Percentiles rank a stretch among this genome's conserved stretches.
phyloP scores from a whole-genome alignment of 1,139 yeast species.

The Maudiozyma humilis region DNA sequence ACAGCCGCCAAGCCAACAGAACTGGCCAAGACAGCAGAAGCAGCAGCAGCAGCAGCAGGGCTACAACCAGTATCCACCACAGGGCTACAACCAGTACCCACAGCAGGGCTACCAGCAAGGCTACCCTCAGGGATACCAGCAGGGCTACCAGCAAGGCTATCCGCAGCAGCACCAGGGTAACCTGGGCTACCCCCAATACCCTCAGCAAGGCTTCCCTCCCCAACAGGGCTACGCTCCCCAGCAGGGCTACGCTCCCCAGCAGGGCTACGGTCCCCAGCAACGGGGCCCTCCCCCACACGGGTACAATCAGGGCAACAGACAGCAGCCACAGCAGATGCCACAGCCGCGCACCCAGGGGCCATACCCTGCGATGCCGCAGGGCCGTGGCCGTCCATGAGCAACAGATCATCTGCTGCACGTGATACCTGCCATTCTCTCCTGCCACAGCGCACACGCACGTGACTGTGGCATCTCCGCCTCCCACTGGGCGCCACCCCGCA shows the following conservation, averaged over 20 bases:
- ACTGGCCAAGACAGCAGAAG: neutral
- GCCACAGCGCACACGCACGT: neutral
- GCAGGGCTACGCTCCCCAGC: neutral
- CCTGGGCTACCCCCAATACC: neutral
- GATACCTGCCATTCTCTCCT: too few relatives aligned
- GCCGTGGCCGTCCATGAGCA: neutral
- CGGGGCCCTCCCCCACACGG: too few relatives aligned
- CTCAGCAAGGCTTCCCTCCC: too few relatives aligned
- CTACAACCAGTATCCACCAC: neutral
- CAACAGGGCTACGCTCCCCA: too few relatives aligned
- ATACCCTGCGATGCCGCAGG: neutral
- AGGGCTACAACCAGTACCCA: constrained; percentile 8
- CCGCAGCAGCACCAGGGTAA: neutral
- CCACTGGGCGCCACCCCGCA: too few relatives aligned
- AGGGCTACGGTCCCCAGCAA: neutral
- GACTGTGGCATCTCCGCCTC: neutral
- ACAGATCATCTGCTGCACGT: too few relatives aligned
- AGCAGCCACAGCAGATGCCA: neutral
- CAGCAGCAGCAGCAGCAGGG: neutral
- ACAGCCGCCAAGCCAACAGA: neutral
- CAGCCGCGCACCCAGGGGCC: neutral
- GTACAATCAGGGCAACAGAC: neutral
- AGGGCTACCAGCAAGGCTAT: neutral
- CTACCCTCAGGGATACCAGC: neutral
- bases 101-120: neutral